A percentile compares a stretch with the other conserved stretches of the same genome.
phyloP scores from a whole-genome alignment of 2,329 filamentous ascomycete genomes.

The Scedosporium minutisporum region DNA sequence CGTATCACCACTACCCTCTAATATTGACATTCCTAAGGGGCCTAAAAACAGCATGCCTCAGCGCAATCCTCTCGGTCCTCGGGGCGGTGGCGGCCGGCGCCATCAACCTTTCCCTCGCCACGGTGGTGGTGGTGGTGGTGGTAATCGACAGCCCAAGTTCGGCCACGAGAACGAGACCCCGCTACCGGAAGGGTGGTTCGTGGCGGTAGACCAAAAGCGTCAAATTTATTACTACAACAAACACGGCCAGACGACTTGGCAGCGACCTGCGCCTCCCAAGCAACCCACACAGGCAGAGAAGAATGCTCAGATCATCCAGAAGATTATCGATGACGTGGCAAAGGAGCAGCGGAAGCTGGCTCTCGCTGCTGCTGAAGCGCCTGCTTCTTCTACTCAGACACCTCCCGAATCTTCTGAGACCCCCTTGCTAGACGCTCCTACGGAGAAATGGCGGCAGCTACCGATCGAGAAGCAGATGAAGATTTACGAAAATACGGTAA shows the following conservation, averaged over 20 bases:
- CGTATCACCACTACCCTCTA: conserved; percentile 31
- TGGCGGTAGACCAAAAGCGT: conserved; percentile 60
- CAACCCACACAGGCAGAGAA: conserved; percentile 49
- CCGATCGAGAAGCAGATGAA: conserved; percentile 84
- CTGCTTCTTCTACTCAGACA: conserved; percentile 35
- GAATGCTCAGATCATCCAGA: conserved; percentile 66
- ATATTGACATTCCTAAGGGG: conserved; percentile 45
- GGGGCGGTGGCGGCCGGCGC: neutral
- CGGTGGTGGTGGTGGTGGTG: conserved; percentile 9
- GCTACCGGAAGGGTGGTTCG: conserved; percentile 79
- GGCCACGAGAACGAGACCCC: conserved; percentile 27
- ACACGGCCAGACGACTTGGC: conserved; percentile 71
- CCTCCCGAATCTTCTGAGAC: conserved; percentile 54
- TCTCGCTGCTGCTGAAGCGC: conserved; percentile 33
- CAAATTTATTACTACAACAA: conserved; percentile 80
- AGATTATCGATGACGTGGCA: conserved; percentile 77
- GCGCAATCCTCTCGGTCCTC: conserved; percentile 23
- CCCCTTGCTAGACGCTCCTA: conserved; percentile 47
- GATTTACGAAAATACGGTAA: conserved; percentile 85
- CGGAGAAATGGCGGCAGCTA: conserved; percentile 61
- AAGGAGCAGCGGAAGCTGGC: conserved; percentile 41
- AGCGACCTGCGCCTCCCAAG: conserved; percentile 59
- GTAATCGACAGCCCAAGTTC: neutral
- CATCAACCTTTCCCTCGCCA: conserved; percentile 37
- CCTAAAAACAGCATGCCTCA: conserved; percentile 52